Conservation (phyloP, 2,329 filamentous ascomycete genomes). For the Lojkania enalia region DNA sequence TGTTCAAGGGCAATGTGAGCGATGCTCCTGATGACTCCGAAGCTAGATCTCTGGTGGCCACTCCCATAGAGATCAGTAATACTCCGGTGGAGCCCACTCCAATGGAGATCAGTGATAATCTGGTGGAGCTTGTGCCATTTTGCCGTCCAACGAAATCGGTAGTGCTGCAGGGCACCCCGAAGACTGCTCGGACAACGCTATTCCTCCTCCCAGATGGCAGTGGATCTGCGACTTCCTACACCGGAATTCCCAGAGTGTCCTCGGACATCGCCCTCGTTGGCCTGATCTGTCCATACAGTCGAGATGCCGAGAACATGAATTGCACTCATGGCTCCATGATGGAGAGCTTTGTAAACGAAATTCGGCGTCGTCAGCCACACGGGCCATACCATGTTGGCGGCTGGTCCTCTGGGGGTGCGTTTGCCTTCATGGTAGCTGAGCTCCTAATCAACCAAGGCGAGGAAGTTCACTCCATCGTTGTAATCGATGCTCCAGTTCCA, state of each 20-base stretch:
- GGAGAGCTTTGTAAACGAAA: slow-evolving; percentile 47
- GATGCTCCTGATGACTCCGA: not conserved
- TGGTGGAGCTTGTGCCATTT: slow-evolving; percentile 6
- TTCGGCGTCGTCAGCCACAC: slow-evolving; percentile 46
- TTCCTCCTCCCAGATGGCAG: slow-evolving; percentile 56
- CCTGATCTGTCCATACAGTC: slow-evolving; percentile 49
- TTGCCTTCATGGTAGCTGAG: slow-evolving; percentile 39
- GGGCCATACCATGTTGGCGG: slow-evolving; percentile 46
- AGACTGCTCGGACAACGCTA: slow-evolving; percentile 25
- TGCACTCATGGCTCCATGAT: slow-evolving; percentile 36
- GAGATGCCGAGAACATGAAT: slow-evolving; percentile 26
- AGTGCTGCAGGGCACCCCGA: slow-evolving; percentile 52
- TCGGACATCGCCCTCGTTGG: slow-evolving; percentile 55
- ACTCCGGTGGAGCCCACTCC: not conserved
- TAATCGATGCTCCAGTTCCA: slow-evolving; percentile 34
- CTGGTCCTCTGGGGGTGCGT: slow-evolving; percentile 44
- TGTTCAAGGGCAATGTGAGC: not conserved
- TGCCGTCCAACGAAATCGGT: slow-evolving; percentile 28
- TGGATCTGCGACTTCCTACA: slow-evolving; percentile 52
- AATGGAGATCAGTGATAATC: slow-evolving; percentile 1
- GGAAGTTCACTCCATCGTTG: slow-evolving; percentile 22
- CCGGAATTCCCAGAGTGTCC: slow-evolving; percentile 28
- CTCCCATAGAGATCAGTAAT: not conserved
- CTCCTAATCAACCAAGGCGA: slow-evolving; percentile 19
- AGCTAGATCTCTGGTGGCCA: not conserved